A percentile compares a stretch with the other conserved stretches of the same genome.
Conservation (phyloP, 2,329 filamentous ascomycete genomes). For the Sporothrix dimorphospora region DNA sequence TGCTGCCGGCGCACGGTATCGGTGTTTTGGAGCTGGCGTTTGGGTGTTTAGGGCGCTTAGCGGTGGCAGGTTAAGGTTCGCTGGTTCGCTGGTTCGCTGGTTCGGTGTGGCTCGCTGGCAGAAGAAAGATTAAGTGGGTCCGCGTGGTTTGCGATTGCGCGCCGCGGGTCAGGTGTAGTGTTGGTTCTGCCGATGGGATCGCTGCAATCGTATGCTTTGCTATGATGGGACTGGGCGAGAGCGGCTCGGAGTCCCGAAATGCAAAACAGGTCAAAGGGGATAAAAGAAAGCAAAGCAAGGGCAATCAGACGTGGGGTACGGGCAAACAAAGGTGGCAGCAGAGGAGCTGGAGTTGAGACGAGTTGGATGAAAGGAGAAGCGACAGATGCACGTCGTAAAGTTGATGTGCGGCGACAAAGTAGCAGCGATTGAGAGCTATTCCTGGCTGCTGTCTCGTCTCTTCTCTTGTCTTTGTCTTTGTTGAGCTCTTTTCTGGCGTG, state of each 20-base stretch:
- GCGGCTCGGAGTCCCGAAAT: slow-evolving; percentile 23
- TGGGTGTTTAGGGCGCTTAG: slow-evolving; percentile 5
- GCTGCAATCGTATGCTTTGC: not conserved
- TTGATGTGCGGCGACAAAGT: not conserved
- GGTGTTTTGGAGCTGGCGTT: not conserved
- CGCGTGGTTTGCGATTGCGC: not conserved
- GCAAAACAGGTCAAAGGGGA: slow-evolving; percentile 9
- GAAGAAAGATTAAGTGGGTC: not conserved
- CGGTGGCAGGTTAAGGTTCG: not conserved
- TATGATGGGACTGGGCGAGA: not conserved
- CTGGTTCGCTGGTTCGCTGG: too few species aligned
- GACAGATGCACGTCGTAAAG: too few species aligned
- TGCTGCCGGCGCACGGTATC: not conserved
- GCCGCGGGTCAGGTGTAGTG: not conserved
- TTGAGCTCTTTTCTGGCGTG: not conserved
- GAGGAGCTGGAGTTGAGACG: not conserved
- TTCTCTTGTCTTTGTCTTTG: not conserved
- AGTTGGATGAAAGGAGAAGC: not conserved
- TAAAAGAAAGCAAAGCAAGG: not conserved
- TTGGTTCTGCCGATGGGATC: not conserved
- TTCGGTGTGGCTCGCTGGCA: not conserved
- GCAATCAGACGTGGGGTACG: too few species aligned
- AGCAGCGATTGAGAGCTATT: not conserved
- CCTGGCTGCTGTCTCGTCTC: not conserved
- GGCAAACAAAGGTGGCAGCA: not conserved